phyloP scores from a whole-genome alignment of 805 yeast species.

The Ogataea minuta region DNA sequence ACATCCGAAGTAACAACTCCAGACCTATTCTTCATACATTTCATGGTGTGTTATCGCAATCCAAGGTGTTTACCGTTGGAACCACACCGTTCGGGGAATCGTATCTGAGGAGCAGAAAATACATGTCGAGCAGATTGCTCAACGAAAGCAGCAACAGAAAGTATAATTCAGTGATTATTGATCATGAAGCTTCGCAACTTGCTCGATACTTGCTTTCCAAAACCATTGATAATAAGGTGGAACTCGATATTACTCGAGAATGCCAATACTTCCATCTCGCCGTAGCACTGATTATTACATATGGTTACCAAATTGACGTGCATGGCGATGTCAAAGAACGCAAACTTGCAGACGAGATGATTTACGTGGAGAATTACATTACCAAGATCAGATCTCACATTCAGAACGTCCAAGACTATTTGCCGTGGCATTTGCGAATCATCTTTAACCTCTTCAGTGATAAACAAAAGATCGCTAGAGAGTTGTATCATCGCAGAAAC shows the following conservation, averaged over 20 bases:
- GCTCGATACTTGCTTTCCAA: constrained; percentile 12
- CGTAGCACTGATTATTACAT: constrained; percentile 50
- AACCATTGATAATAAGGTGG: constrained; percentile 26
- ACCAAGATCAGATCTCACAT: constrained; percentile 57
- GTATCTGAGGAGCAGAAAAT: constrained; percentile 47
- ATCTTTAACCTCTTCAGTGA: constrained; percentile 17
- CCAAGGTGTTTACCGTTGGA: constrained; percentile 61
- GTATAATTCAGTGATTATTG: constrained; percentile 35
- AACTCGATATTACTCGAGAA: constrained; percentile 39
- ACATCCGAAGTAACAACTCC: constrained; percentile 56
- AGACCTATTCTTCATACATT: constrained; percentile 68
- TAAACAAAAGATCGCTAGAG: constrained; percentile 21
- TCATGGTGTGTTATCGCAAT: constrained; percentile 56
- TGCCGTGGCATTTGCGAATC: constrained; percentile 42
- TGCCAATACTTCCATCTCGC: constrained; percentile 52
- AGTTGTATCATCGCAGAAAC: constrained; percentile 44
- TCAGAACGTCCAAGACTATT: constrained; percentile 52
- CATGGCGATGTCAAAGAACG: constrained; percentile 37
- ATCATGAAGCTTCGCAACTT: constrained; percentile 36
- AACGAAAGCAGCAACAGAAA: constrained; percentile 37
- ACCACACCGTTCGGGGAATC: constrained; percentile 58
- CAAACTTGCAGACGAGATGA: constrained; percentile 48
- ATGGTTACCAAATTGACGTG: constrained; percentile 49
- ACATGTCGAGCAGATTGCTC: constrained; percentile 42
- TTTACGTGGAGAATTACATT: constrained; percentile 54